These are phyloP conservation scores for Trametes hirsuta DNA, from an alignment of 1,284 basidiomycete genomes.

Conservation along the genomic window DNA sequence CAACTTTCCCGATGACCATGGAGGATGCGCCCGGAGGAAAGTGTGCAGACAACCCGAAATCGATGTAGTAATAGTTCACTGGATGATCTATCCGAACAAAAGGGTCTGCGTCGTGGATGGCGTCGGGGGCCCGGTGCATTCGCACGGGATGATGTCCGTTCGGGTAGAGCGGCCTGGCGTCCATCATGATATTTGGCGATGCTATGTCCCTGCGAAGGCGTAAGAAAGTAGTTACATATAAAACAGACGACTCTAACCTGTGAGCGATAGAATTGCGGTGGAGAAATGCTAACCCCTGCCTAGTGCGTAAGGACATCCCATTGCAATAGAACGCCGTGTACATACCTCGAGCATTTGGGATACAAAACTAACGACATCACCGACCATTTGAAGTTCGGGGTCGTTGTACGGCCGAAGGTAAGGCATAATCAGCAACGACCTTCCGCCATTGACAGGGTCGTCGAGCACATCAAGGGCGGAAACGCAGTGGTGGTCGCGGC, in stretches of 20 bases:
- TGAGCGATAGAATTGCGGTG: conserved; percentile 33
- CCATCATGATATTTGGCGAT: conserved; percentile 34
- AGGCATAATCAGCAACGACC: conserved; percentile 31
- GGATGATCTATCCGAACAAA: conserved; percentile 15
- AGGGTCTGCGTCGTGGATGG: not conserved
- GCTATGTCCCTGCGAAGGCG: conserved; percentile 33
- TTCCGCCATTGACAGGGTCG: conserved; percentile 15
- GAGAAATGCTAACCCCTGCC: conserved; percentile 32
- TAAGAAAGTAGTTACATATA: conserved; percentile 22
- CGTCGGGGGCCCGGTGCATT: conserved; percentile 10
- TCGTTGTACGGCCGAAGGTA: conserved; percentile 28
- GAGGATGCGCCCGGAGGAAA: conserved; percentile 13
- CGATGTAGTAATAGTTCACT: conserved; percentile 35
- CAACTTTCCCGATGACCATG: conserved; percentile 13
- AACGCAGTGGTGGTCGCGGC: conserved; percentile 23
- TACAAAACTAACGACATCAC: conserved; percentile 33
- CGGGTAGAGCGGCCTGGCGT: conserved; percentile 29
- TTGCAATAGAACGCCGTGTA: not conserved
- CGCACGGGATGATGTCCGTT: conserved; percentile 31
- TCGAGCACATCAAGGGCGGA: conserved; percentile 22
- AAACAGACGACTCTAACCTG: conserved; percentile 9
- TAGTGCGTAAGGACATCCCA: not conserved
- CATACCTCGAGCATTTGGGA: conserved; percentile 33
- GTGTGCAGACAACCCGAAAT: conserved; percentile 33
- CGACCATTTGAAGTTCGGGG: conserved; percentile 26